Conservation (phyloP, 1,284 basidiomycete species). For the Tetrapyrgos nigripes region DNA sequence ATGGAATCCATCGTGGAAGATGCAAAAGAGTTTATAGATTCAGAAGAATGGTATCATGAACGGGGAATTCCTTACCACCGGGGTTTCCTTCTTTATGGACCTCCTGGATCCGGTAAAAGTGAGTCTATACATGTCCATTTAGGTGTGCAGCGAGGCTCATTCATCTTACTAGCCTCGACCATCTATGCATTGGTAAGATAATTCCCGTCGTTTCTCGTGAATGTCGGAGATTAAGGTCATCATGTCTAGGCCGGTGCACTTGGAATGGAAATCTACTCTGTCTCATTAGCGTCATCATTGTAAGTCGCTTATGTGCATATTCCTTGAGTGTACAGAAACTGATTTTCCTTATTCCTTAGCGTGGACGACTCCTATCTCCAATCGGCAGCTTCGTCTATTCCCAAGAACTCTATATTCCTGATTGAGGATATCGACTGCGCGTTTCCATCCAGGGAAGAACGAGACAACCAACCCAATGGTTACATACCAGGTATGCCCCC, state of each 20-base stretch:
- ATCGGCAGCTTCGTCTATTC: constrained; percentile 50
- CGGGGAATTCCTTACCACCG: constrained; percentile 62
- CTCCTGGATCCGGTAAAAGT: constrained; percentile 62
- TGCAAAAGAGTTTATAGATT: constrained; percentile 54
- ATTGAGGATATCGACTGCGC: constrained; percentile 66
- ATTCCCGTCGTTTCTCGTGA: neutral
- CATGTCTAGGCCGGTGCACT: constrained; percentile 57
- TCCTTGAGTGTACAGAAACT: neutral
- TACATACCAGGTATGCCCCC: neutral
- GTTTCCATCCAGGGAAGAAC: constrained; percentile 52
- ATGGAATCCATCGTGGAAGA: constrained; percentile 54
- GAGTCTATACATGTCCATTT: constrained; percentile 18
- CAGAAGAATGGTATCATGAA: constrained; percentile 58
- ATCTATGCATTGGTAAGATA: constrained; percentile 58
- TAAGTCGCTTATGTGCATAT: constrained; percentile 30
- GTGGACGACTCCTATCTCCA: constrained; percentile 55
- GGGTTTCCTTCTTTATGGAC: constrained; percentile 61
- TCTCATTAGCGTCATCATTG: constrained; percentile 58
- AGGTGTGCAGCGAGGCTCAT: neutral
- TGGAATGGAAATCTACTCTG: constrained; percentile 61
- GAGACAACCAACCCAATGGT: constrained; percentile 13
- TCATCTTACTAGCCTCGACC: constrained; percentile 47
- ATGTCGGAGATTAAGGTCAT: neutral
- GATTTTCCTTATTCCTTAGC: constrained; percentile 33
- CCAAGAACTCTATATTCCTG: constrained; percentile 55